phyloP scores from a whole-genome alignment of 2,329 filamentous ascomycete species.

The Didymella pomorum region DNA sequence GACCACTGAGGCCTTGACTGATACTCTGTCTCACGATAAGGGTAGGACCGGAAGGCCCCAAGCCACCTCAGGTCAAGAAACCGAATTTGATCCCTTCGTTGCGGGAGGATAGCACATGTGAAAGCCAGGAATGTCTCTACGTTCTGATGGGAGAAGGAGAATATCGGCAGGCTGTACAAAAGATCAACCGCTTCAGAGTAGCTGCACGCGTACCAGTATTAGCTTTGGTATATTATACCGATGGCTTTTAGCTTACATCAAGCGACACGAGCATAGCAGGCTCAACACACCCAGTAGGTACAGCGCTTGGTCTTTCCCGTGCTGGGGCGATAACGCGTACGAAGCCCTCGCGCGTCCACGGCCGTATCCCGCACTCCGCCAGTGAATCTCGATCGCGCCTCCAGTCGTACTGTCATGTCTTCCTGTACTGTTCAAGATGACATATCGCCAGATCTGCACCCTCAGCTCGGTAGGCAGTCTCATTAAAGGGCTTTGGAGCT shows the following conservation, averaged over 20 bases:
- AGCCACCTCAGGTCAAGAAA: constrained; percentile 5
- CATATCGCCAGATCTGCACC: constrained; percentile 3
- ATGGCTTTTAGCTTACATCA: background rate
- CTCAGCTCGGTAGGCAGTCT: constrained; percentile 7
- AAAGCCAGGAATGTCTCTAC: constrained; percentile 6
- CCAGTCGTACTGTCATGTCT: background rate
- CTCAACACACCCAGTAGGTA: background rate
- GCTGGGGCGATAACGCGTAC: background rate
- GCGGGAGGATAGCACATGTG: background rate
- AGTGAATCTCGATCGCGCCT: background rate
- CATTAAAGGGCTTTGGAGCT: constrained; percentile 1
- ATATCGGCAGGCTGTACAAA: constrained; percentile 5
- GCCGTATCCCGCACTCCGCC: constrained; percentile 1
- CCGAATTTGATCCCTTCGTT: background rate
- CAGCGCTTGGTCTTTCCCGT: background rate
- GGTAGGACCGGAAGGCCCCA: background rate
- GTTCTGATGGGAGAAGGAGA: constrained; percentile 3
- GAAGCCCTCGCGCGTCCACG: constrained; percentile 7
- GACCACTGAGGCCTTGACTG: background rate
- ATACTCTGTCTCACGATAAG: background rate
- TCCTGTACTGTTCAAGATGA: background rate
- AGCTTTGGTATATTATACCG: background rate
- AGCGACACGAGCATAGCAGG: constrained; percentile 3
- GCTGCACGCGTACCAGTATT: background rate
- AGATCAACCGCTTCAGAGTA: constrained; percentile 7